These are phyloP conservation scores for Saccharomycopsis olivae DNA, from an alignment of 805 yeast species.

Conservation along the genomic window DNA sequence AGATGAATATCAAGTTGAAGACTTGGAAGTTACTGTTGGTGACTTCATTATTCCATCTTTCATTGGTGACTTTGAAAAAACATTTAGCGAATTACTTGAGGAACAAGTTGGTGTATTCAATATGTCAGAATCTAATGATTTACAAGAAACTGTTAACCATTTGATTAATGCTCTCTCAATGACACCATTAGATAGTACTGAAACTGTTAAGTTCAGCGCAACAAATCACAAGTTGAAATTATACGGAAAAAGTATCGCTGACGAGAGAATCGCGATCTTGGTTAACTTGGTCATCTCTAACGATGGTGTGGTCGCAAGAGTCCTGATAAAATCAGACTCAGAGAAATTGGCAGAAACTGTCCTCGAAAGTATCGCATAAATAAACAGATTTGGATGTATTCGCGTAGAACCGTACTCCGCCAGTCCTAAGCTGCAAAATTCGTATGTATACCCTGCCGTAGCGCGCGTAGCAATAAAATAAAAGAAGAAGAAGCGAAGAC, in stretches of 20 bases:
- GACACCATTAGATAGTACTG: constrained; percentile 68
- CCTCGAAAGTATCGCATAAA: constrained; percentile 29
- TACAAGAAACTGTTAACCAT: constrained; percentile 48
- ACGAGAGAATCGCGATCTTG: constrained; percentile 33
- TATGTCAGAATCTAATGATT: constrained; percentile 31
- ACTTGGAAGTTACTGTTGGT: constrained; percentile 62
- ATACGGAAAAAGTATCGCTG: constrained; percentile 62
- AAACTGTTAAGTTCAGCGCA: constrained; percentile 38
- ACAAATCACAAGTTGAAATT: constrained; percentile 65
- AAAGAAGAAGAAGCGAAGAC: no score
- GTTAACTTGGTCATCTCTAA: constrained; percentile 34
- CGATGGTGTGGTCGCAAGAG: constrained; percentile 36
- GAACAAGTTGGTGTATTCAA: constrained; percentile 62
- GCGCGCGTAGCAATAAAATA: no score
- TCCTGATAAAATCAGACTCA: constrained; percentile 31
- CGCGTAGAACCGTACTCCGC: no score
- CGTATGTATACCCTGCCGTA: no score
- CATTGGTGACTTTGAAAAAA: constrained; percentile 61
- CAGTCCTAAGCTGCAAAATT: no score
- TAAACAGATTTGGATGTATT: no score
- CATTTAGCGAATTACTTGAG: constrained; percentile 59
- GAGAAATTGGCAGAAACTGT: constrained; percentile 40
- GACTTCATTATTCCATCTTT: constrained; percentile 74
- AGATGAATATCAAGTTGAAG: constrained; percentile 89
- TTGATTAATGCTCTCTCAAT: constrained; percentile 46